Percentiles rank a stretch among this genome's conserved stretches.
Conservation (phyloP, 176 grass and related monocot genomes). For the Carex cristatella region DNA sequence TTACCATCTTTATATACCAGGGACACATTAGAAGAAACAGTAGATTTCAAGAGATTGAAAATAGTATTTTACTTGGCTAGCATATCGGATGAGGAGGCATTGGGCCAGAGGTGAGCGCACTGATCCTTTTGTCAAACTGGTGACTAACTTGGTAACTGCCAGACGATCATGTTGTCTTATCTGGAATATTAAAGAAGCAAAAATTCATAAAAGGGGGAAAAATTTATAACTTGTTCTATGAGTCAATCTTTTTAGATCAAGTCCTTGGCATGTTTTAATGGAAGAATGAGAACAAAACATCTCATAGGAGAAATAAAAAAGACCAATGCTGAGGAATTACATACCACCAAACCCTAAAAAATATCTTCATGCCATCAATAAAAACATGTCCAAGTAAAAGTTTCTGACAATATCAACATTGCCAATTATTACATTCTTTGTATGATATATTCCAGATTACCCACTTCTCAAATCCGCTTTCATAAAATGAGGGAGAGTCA, state of each 20-base stretch:
- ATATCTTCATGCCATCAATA: neutral
- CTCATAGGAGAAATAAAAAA: neutral
- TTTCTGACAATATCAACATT: neutral
- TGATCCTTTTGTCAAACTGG: conserved; percentile 88
- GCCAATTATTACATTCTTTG: neutral
- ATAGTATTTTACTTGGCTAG: conserved; percentile 63
- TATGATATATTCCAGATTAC: neutral
- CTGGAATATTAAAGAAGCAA: conserved; percentile 36
- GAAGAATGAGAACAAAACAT: neutral
- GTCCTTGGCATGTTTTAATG: neutral
- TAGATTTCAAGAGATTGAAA: conserved; percentile 24
- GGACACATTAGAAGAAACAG: neutral
- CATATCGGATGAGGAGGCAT: conserved; percentile 90
- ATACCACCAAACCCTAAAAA: neutral
- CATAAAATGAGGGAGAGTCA: neutral
- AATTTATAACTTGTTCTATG: neutral
- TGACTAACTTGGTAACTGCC: conserved; percentile 95
- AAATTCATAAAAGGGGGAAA: neutral
- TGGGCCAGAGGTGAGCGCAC: conserved; percentile 92
- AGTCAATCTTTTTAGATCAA: neutral
- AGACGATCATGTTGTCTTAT: conserved; percentile 96
- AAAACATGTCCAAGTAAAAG: neutral
- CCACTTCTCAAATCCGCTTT: neutral
- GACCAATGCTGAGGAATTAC: neutral
- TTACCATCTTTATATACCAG: neutral